Conservation (phyloP, 73 alveolate species). For the Blepharisma stoltei region DNA sequence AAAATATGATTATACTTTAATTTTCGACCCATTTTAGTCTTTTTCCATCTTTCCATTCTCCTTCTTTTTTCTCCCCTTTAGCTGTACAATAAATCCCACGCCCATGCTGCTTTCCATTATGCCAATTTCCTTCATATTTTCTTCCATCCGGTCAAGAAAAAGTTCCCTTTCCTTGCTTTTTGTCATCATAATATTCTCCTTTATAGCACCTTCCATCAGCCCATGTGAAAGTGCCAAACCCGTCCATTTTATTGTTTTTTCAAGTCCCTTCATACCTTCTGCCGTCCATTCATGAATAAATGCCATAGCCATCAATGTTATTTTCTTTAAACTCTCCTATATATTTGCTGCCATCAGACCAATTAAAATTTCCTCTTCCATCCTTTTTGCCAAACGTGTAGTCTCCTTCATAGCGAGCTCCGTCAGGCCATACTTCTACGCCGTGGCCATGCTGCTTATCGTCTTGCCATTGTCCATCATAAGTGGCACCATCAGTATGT, state of each 20-base stretch:
- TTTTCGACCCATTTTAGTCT: slow-evolving; percentile 38
- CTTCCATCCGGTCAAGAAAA: slow-evolving; percentile 52
- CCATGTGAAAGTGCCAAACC: slow-evolving; percentile 65
- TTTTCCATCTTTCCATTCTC: slow-evolving; percentile 56
- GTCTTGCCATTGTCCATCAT: too few species aligned
- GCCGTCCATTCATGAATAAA: slow-evolving; percentile 68
- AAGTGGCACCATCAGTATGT: too few species aligned
- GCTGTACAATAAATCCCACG: slow-evolving; percentile 50
- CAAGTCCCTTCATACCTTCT: slow-evolving; percentile 63
- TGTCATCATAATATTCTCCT: slow-evolving; percentile 45
- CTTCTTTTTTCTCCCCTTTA: slow-evolving; percentile 47
- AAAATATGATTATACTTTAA: too few species aligned
- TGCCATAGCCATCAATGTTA: slow-evolving; percentile 62
- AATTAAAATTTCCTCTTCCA: slow-evolving; percentile 61
- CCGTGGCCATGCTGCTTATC: too few species aligned
- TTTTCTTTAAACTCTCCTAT: slow-evolving; percentile 63
- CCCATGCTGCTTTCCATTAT: slow-evolving; percentile 60
- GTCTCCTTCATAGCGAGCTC: too few species aligned
- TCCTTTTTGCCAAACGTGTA: slow-evolving; percentile 42
- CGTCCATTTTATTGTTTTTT: slow-evolving; percentile 59
- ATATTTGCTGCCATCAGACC: slow-evolving; percentile 65
- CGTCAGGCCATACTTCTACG: too few species aligned
- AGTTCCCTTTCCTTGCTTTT: slow-evolving; percentile 47
- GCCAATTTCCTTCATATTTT: slow-evolving; percentile 49
- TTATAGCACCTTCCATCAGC: slow-evolving; percentile 53